These are phyloP conservation scores for Starmerella scarabaei DNA, from an alignment of 805 yeast genomes.

Conservation along the genomic window DNA sequence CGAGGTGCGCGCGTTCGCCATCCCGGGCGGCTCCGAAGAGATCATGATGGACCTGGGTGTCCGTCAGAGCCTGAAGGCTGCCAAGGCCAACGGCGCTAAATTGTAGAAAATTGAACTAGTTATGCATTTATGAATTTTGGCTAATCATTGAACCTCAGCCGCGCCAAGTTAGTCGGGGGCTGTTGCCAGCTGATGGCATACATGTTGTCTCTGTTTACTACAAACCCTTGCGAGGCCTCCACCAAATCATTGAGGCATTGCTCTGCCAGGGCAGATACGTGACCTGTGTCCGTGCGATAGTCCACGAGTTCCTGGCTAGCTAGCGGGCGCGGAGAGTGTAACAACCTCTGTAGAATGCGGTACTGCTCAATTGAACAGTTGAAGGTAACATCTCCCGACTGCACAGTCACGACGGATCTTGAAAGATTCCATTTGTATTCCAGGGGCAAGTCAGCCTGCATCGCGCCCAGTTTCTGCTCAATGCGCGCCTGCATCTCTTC, in stretches of 20 bases:
- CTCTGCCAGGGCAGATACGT: no score
- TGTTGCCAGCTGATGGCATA: not conserved
- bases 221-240: constrained; percentile 1
- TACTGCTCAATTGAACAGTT: constrained; percentile 6
- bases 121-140: not conserved
- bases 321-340: constrained; percentile 1
- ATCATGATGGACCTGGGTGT: constrained; percentile 33
- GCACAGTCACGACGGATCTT: constrained; percentile 4
- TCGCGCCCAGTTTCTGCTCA: not conserved
- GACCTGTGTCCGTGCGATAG: not conserved
- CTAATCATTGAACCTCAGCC: not conserved
- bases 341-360: not conserved
- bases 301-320: not conserved
- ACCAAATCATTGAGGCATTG: not conserved
- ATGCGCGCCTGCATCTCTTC: no score
- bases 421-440: constrained; percentile 2
- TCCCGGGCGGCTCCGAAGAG: constrained; percentile 36
- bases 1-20: constrained; percentile 34
- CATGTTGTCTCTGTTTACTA: not conserved
- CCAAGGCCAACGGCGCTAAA: constrained; percentile 12
- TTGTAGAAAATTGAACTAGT: not conserved
- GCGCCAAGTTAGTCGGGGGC: not conserved
- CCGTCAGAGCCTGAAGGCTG: constrained; percentile 29
- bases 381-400: not conserved
- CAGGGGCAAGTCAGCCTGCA: no score